Base-by-base conservation (phyloP, 2,329 filamentous ascomycete species). In the Chaetomium sp. region DNA sequence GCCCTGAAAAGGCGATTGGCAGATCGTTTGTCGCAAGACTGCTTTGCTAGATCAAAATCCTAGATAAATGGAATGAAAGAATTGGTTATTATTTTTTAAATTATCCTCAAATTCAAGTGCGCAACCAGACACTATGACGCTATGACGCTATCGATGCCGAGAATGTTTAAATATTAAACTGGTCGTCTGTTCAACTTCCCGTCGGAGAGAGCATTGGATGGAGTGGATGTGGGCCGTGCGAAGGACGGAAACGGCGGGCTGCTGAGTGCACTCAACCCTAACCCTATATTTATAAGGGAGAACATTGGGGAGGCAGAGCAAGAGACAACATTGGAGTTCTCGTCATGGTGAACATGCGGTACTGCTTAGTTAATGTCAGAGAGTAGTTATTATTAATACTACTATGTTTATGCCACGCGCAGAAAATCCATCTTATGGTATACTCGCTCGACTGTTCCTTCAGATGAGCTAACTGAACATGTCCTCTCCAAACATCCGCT, bases 361-460 rank as follows among this genome's bases (percentile, higher is more conserved):
- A 19, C 5, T 42, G 38, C 13, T 42, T 5, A 38, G 35, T 19
- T 12, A 10, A 47, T 47, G 45, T 9, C 35, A 38, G 38, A 23
- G 8, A 47, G 45, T 12, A n/a, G n/a, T n/a, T n/a, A n/a, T n/a
- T n/a, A 47, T 47, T 47, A 23, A 47, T 47, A 47, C n/a, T 23
- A 47, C 45, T 47, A 47, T 47, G 12, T 47, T 47, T 21, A 47
- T 47, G 9, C 7, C 10, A 9, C 6, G 45, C 45, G n/a, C n/a
- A 9, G 23, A 3, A 47, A 23, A 47, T 21, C 45, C 45, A 12
- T 23, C 45, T 23, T 49, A 50, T 13, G 16, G 16, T 54, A 54
- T 62, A 38, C 60, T 56, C 51, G 60, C 51, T 54, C 56, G 13
- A 35, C 13, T n/a, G 35, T 25, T 7, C 23, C 25, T 8, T 47